Conservation (phyloP, 208 protist species). For the Porcisia hertigi region DNA sequence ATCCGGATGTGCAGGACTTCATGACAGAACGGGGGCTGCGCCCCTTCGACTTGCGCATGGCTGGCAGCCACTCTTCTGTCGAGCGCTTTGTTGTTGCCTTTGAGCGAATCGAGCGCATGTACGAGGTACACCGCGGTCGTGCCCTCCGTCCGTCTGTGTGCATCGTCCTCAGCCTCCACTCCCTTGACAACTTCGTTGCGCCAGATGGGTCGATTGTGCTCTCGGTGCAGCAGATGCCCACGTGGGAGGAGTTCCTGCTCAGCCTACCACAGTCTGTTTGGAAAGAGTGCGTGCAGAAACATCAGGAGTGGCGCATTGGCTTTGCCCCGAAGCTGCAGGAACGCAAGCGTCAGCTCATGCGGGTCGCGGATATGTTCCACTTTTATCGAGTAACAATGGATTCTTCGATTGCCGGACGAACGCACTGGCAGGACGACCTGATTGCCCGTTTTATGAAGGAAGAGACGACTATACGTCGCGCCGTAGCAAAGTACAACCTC, state of each 20-base stretch:
- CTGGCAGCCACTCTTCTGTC: conserved; percentile 65
- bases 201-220: conserved; percentile 80
- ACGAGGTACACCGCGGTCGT: conserved; percentile 73
- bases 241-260: conserved; percentile 82
- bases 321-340: conserved; percentile 65
- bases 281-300: conserved; percentile 68
- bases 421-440: conserved; percentile 68
- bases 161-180: conserved; percentile 62
- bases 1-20: conserved; percentile 70
- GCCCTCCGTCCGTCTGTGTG: conserved; percentile 69
- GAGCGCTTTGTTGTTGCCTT: conserved; percentile 82
- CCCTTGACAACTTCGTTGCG: conserved; percentile 65
- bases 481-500: conserved; percentile 78
- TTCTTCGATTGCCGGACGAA: conserved; percentile 39
- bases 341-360: conserved; percentile 58
- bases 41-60: conserved; percentile 85
- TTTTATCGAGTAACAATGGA: conserved; percentile 65
- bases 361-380: conserved; percentile 73
- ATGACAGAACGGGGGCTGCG: conserved; percentile 72
- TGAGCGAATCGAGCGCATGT: conserved; percentile 79
- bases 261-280: conserved; percentile 70
- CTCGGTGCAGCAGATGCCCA: conserved; percentile 54
- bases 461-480: conserved; percentile 63
- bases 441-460: conserved; percentile 67
- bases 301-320: conserved; percentile 74